Evolutionary conservation across 106 monocot genomes (phyloP).

Genomic region (Chionographis japonica): DNA sequence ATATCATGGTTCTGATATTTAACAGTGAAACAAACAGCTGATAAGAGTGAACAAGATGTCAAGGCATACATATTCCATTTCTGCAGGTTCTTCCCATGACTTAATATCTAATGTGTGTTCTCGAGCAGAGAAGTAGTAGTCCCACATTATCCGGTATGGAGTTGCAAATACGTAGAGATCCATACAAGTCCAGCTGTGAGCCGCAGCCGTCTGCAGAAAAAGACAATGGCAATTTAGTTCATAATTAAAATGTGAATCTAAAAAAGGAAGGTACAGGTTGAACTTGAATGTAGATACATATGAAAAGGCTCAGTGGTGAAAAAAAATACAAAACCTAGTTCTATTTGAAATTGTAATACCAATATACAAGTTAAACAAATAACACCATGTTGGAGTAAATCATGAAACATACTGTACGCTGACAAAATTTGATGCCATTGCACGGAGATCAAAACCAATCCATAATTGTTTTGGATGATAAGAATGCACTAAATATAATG

Average conservation of each 20-base stretch:
- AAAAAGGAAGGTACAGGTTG: neutral
- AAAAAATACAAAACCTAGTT: neutral
- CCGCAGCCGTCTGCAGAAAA: slow-evolving; percentile 38
- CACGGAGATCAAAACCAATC: too few relatives aligned
- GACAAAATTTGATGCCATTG: too few relatives aligned
- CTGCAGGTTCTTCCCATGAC: slow-evolving; percentile 69
- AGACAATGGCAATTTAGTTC: neutral
- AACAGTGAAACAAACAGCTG: neutral
- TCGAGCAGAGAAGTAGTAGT: slow-evolving; percentile 57
- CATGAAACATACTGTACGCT: too few relatives aligned
- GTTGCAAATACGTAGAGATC: slow-evolving; percentile 81
- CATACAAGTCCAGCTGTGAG: slow-evolving; percentile 80
- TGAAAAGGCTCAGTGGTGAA: neutral
- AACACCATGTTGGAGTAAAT: neutral
- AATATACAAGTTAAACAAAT: neutral
- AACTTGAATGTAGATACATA: too few relatives aligned
- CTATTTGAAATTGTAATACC: neutral
- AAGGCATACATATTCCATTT: slow-evolving; percentile 61
- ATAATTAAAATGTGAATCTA: neutral
- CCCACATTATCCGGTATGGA: slow-evolving; percentile 76
- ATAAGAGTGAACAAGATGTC: neutral
- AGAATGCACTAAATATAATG: too few relatives aligned
- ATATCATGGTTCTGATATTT: neutral
- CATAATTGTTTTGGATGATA: too few relatives aligned
- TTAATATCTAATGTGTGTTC: slow-evolving; percentile 54